Base-by-base conservation (phyloP, 169 alveolate genomes). In the Plasmodium yoelii region DNA sequence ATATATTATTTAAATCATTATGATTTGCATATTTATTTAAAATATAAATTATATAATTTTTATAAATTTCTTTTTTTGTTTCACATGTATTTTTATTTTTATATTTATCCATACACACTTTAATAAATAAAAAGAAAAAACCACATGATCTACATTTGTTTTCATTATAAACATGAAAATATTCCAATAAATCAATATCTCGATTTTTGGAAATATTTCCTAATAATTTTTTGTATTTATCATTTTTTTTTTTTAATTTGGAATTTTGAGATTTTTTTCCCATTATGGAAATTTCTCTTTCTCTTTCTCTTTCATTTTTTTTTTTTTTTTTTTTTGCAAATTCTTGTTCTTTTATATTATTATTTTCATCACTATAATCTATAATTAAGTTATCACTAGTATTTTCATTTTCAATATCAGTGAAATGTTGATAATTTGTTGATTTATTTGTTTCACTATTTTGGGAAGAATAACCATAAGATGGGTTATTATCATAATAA, bases 1-100 rank as follows among this genome's bases (percentile, higher is more conserved):
- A 60, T 26, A 46, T 18, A 67, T 65, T 67, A 51, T 82, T 82
- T 13, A 82, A 67, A 47, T 82, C 90, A 4, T 59, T 49, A 26
- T 82, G 90, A 67, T 67, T 56, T 10, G 65, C 13, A 55, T 82
- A 68, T 42, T 82, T 82, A 47, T 67, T 82, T 55, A 82, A 71
- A 6, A 67, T 51, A 67, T 67, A 67, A 3, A 59, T 28, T 12
- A 82, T 59, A 49, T 60, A 53, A 1, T 82, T 19, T 70, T 67
- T 57, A 39, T 82, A 82, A 18, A 13, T n/a, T 67, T 82, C 42
- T 46, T 82, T 82, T 22, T 42, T 28, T 39, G 8, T 5, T 24
- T 51, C 34, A 55, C 22, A 47, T 2, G 24, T 2, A 2, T 64
- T 24, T 28, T 53, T 10, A n/a, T 82, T 60, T 22, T 42, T 51